Evolutionary conservation across 2,329 filamentous ascomycete genomes (phyloP), one percentile per base, ranked within the genome.

Genomic region (Pyrenophora teres): DNA sequence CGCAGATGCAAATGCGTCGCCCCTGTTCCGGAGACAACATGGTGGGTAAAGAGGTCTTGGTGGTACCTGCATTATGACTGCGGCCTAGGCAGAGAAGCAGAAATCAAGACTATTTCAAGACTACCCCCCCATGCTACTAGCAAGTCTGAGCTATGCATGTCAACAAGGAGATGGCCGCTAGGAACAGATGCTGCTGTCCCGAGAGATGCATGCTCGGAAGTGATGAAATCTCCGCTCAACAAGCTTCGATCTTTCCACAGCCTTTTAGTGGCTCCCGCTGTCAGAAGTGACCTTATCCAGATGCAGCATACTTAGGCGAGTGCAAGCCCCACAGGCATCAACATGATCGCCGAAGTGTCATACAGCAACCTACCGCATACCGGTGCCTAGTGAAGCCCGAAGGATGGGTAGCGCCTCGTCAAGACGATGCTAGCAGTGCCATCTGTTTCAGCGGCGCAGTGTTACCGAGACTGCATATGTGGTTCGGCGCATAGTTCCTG

Each of bases 401-500:
- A 50, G 35, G 32, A 40, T 23, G 47, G 40, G 41, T 40, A 21
- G 39, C 30, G 18, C 27, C 21, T 50, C 30, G 8, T 46, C 25
- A 30, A 45, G 15, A 40, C 4, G 15, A 40, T 40, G 36, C 46
- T 15, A 37, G 50, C 38, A 19, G 50, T 46, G 32, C 46, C 46
- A 48, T 50, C 44, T 31, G 19, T 33, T 35, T 42, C 52, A 53
- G 21, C 44, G 30, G 35, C 40, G 54, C 51, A 54, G 44, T 46
- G 45, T 31, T 42, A 51, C 46, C 49, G 57, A 58, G 48, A 53
- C 57, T 39, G 45, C 47, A 38, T 46, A 54, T 43, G 40, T 52
- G 39, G 63, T 66, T 67, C 55, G 60, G 65, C 62, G 62, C 53
- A 58, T 61, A 58, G 63, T 65, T 67, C 61, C 56, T 68, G 63